Percentiles rank a stretch among this genome's conserved stretches.
phyloP scores from a whole-genome alignment of 305 asterid genomes.

The Fraxinus xanthoxyloides region DNA sequence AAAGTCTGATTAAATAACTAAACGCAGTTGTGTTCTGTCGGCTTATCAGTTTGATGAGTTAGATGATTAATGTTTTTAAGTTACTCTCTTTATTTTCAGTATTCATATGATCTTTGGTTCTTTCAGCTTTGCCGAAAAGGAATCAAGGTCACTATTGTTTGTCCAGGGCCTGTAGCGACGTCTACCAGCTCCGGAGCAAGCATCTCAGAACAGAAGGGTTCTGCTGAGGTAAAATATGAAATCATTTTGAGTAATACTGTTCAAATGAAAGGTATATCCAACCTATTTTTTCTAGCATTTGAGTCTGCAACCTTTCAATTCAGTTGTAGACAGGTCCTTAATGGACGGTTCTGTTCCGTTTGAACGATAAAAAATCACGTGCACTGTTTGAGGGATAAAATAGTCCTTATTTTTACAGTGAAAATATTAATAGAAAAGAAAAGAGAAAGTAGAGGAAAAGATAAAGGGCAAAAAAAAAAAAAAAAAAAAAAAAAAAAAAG shows the following conservation, averaged over 20 bases:
- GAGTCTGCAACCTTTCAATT: not conserved
- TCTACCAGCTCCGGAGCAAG: constrained; percentile 50
- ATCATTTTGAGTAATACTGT: not conserved
- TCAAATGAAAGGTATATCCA: not conserved
- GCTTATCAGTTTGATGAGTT: not conserved
- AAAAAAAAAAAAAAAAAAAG: not conserved
- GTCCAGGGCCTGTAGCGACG: constrained; percentile 90
- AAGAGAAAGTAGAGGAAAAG: not conserved
- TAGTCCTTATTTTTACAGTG: not conserved
- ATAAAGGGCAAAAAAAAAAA: too few relatives aligned
- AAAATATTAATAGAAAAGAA: not conserved
- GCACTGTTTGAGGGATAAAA: not conserved
- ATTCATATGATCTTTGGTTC: constrained; percentile 13
- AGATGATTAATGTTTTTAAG: not conserved
- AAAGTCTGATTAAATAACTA: constrained; percentile 6
- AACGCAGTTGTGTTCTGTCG: not conserved
- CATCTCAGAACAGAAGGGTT: constrained; percentile 39
- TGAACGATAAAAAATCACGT: not conserved
- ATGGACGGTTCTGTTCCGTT: not conserved
- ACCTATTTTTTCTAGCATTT: not conserved
- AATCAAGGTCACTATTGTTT: constrained; percentile 86
- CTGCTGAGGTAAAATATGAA: constrained; percentile 52
- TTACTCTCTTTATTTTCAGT: constrained; percentile 14
- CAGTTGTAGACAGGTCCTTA: not conserved
- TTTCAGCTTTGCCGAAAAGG: constrained; percentile 76